phyloP scores from a whole-genome alignment of 2,329 filamentous ascomycete species.

The Rhexocercosporidium sp. region DNA sequence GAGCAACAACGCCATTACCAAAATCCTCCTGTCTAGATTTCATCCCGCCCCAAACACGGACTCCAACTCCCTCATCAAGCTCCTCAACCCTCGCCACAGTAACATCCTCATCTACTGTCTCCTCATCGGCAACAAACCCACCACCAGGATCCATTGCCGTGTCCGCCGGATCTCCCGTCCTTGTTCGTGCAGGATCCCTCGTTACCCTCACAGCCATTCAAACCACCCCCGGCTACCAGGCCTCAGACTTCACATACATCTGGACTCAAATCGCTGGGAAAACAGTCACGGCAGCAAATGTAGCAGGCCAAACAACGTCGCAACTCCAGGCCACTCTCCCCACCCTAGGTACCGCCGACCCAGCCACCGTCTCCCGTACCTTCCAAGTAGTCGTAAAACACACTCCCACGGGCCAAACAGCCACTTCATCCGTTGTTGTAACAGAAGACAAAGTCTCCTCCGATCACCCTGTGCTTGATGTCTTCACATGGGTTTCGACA shows the following conservation, averaged over 20 bases:
- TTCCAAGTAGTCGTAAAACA: background rate
- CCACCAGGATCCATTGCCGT: background rate
- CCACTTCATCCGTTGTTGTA: background rate
- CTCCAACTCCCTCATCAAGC: background rate
- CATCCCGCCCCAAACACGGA: background rate
- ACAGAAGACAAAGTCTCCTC: slow-evolving; percentile 5
- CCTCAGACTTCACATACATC: background rate
- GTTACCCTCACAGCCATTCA: background rate
- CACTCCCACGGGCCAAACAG: background rate
- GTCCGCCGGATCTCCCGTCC: background rate
- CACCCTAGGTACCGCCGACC: background rate
- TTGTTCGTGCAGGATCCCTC: background rate
- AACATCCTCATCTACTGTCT: background rate
- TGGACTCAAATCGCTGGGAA: slow-evolving; percentile 1
- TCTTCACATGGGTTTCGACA: slow-evolving; percentile 1
- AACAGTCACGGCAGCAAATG: background rate
- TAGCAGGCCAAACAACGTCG: background rate
- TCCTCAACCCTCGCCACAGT: background rate
- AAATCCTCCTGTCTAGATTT: background rate
- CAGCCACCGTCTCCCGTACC: background rate
- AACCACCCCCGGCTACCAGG: background rate
- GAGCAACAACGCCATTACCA: slow-evolving; percentile 3
- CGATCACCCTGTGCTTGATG: slow-evolving; percentile 1
- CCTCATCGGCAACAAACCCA: background rate
- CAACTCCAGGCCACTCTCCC: background rate